These are phyloP conservation scores for Salix exigua DNA, from an alignment of 345 rosid species.

Conservation along the genomic window DNA sequence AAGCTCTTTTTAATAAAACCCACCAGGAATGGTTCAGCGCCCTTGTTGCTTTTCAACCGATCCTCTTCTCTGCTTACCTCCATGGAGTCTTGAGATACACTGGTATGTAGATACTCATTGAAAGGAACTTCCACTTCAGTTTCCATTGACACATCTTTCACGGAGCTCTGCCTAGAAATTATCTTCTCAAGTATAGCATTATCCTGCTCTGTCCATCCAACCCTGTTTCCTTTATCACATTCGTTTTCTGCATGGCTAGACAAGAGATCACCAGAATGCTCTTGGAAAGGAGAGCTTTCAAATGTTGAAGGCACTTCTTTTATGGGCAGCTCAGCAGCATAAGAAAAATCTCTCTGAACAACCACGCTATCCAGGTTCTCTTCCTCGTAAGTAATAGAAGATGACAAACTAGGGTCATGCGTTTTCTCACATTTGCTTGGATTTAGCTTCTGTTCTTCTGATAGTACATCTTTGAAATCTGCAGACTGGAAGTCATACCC, in stretches of 20 bases:
- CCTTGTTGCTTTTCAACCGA: not conserved
- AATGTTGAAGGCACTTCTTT: slow-evolving; percentile 1
- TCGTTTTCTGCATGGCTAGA: not conserved
- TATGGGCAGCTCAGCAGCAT: slow-evolving; percentile 14
- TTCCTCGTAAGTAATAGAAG: slow-evolving; percentile 24
- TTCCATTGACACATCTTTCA: slow-evolving; percentile 11
- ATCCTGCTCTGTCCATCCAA: not conserved
- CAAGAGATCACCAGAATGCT: not conserved
- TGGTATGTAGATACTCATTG: slow-evolving; percentile 1
- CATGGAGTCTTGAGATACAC: slow-evolving; percentile 13
- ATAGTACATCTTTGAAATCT: slow-evolving; percentile 5
- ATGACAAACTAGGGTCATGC: slow-evolving; percentile 21
- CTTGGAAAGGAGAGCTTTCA: not conserved
- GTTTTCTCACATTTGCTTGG: slow-evolving; percentile 11
- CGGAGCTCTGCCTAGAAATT: not conserved
- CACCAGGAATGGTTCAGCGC: slow-evolving; percentile 10
- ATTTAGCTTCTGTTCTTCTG: slow-evolving; percentile 21
- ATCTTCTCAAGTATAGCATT: not conserved
- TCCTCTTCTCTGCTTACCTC: slow-evolving; percentile 6
- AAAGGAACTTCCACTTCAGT: slow-evolving; percentile 22
- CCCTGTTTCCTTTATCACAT: slow-evolving; percentile 11
- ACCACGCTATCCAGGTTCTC: slow-evolving; percentile 17
- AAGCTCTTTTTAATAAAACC: slow-evolving; percentile 18
- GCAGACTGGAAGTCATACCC: slow-evolving; percentile 2
- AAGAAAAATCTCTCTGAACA: slow-evolving; percentile 13